phyloP scores from a whole-genome alignment of 2,329 filamentous ascomycete genomes.

The Monosporascus sp. region DNA sequence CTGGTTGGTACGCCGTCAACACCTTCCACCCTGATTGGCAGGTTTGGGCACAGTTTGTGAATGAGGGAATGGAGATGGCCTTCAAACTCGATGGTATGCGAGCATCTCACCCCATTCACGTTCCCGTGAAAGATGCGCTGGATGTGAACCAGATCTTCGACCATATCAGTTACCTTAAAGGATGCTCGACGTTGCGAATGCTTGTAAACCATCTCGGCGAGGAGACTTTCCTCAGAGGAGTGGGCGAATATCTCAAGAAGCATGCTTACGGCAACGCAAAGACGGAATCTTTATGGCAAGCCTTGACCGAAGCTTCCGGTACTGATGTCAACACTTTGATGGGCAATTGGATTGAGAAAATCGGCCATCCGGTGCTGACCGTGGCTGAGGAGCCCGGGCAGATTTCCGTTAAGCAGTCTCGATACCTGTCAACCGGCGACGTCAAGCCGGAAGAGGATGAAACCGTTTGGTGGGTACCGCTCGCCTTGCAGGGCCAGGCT shows the following conservation, averaged over 20 bases:
- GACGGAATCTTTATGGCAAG: conserved; percentile 86
- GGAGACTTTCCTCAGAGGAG: conserved; percentile 83
- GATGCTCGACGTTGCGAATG: conserved; percentile 95
- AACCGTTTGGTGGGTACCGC: conserved; percentile 92
- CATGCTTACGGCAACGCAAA: conserved; percentile 88
- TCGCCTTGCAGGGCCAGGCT: conserved; percentile 74
- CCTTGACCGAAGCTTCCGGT: conserved; percentile 80
- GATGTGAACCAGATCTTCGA: conserved; percentile 99
- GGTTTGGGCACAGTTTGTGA: conserved; percentile 95
- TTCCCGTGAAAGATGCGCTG: conserved; percentile 85
- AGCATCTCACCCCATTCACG: conserved; percentile 92
- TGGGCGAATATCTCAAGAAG: conserved; percentile 81
- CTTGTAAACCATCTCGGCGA: conserved; percentile 83
- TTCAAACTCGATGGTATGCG: conserved; percentile 86
- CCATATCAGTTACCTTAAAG: conserved; percentile 92
- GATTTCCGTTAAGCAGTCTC: conserved; percentile 75
- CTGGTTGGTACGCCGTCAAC: conserved; percentile 89
- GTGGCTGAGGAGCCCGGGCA: conserved; percentile 78
- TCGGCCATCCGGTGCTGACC: conserved; percentile 87
- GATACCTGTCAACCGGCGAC: conserved; percentile 89
- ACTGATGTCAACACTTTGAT: conserved; percentile 83
- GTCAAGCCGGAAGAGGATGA: conserved; percentile 85
- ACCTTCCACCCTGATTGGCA: conserved; percentile 95
- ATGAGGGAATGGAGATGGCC: conserved; percentile 87
- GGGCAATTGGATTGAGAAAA: conserved; percentile 91